Conservation (phyloP, 768 basidiomycete genomes). For the Gloeophyllum trabeum region DNA sequence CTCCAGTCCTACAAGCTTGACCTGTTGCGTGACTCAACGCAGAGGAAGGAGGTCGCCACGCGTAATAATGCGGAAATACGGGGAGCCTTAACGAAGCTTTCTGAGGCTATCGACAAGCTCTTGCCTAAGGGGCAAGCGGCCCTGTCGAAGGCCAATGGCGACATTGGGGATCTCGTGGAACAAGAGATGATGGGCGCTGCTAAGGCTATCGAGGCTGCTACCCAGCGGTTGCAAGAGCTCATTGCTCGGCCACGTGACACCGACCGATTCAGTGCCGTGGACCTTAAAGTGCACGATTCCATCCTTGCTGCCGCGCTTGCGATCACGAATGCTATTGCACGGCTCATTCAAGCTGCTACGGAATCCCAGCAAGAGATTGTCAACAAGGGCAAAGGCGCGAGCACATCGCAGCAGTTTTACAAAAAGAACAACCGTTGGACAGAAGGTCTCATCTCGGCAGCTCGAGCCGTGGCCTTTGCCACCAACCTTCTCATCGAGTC, state of each 20-base stretch:
- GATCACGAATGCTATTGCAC: conserved; percentile 90
- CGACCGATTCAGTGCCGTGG: conserved; percentile 79
- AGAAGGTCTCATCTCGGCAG: conserved; percentile 96
- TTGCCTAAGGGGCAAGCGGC: conserved; percentile 76
- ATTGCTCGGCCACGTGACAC: conserved; percentile 87
- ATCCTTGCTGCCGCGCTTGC: conserved; percentile 90
- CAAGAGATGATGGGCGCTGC: conserved; percentile 94
- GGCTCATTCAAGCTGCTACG: conserved; percentile 92
- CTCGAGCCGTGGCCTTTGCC: conserved; percentile 95
- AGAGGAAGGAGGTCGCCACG: conserved; percentile 80
- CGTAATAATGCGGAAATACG: conserved; percentile 84
- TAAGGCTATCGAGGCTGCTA: conserved; percentile 87
- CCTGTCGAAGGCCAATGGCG: conserved; percentile 72
- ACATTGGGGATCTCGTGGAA: conserved; percentile 93
- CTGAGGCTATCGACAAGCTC: conserved; percentile 77
- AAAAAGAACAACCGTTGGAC: conserved; percentile 99
- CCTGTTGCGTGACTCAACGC: conserved; percentile 50
- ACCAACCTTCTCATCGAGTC: conserved; percentile 93
- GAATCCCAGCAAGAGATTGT: conserved; percentile 99
- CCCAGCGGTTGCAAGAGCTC: conserved; percentile 79
- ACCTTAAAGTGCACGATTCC: conserved; percentile 95
- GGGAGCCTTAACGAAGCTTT: conserved; percentile 71
- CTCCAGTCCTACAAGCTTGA: conserved; percentile 93
- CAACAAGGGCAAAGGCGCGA: conserved; percentile 87
- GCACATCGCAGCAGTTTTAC: conserved; percentile 93